phyloP scores from a whole-genome alignment of 495 filamentous ascomycete species.

The Sordaria brevicollis region DNA sequence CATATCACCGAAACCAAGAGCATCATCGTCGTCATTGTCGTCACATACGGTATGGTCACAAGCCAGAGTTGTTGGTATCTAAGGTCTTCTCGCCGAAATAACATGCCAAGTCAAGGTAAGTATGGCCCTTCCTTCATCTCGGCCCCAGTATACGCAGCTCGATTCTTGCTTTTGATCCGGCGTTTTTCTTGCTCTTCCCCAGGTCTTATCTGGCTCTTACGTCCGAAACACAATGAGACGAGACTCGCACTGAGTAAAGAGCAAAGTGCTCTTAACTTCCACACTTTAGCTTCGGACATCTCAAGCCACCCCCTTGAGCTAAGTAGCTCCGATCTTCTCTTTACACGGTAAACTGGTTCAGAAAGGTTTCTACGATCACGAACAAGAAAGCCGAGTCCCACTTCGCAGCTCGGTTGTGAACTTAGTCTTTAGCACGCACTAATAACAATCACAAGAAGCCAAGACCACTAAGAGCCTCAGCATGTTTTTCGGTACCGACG shows the following conservation, averaged over 20 bases:
- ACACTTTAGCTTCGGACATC: background rate
- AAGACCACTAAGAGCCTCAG: background rate
- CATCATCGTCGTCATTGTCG: background rate
- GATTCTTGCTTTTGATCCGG: background rate
- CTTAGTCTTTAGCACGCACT: too few species aligned
- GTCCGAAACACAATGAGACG: background rate
- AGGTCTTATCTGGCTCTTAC: too few species aligned
- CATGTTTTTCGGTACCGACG: background rate
- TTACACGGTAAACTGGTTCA: too few species aligned
- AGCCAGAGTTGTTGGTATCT: background rate
- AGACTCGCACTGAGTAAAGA: background rate
- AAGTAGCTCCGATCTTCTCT: too few species aligned
- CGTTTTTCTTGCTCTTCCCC: background rate
- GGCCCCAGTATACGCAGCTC: background rate
- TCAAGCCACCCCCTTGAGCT: background rate
- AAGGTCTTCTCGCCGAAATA: background rate
- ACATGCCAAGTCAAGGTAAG: background rate
- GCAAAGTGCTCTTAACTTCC: background rate
- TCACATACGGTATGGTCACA: background rate
- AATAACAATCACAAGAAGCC: too few species aligned
- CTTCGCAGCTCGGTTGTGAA: background rate
- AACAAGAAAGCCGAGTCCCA: background rate
- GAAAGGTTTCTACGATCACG: background rate
- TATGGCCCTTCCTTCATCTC: too few species aligned
- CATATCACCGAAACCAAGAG: background rate